Evolutionary conservation across 1,284 basidiomycete genomes (phyloP).

Genomic region (Mycosarcoma mackinlayi): DNA sequence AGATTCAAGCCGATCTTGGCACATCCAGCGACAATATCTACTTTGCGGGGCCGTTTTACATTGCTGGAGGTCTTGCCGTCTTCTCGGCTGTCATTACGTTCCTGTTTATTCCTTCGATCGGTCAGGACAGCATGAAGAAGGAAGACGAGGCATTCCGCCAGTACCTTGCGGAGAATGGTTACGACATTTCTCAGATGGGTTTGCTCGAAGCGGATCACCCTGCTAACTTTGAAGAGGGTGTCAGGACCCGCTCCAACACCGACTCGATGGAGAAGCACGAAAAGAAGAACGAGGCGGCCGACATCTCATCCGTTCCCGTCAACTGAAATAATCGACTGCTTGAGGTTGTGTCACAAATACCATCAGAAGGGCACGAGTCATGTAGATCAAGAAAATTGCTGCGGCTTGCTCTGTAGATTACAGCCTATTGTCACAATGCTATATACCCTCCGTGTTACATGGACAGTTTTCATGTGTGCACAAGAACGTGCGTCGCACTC

Average conservation of each 20-base stretch:
- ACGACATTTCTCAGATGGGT: constrained; percentile 60
- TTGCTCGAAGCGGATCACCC: constrained; percentile 25
- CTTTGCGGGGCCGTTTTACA: constrained; percentile 66
- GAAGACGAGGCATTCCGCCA: constrained; percentile 76
- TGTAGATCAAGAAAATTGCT: neutral
- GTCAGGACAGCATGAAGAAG: constrained; percentile 80
- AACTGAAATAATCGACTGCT: constrained; percentile 1
- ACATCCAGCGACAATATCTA: constrained; percentile 29
- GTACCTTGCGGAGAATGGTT: constrained; percentile 54
- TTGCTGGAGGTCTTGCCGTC: constrained; percentile 76
- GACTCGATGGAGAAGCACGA: constrained; percentile 27
- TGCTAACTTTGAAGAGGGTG: constrained; percentile 30
- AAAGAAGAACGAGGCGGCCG: constrained; percentile 4
- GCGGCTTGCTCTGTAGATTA: neutral
- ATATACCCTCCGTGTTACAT: too few relatives aligned
- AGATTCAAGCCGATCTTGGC: constrained; percentile 49
- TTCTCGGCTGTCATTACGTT: constrained; percentile 80
- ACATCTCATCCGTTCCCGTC: constrained; percentile 14
- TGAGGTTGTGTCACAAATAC: neutral
- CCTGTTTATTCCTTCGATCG: constrained; percentile 80
- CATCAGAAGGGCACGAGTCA: neutral
- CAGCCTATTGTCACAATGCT: neutral
- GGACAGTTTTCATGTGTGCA: too few relatives aligned
- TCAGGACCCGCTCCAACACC: constrained; percentile 18
- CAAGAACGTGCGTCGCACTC: too few relatives aligned